Evolutionary conservation across 2,329 filamentous ascomycete genomes (phyloP).

Genomic region (Aspergillus awamori): DNA sequence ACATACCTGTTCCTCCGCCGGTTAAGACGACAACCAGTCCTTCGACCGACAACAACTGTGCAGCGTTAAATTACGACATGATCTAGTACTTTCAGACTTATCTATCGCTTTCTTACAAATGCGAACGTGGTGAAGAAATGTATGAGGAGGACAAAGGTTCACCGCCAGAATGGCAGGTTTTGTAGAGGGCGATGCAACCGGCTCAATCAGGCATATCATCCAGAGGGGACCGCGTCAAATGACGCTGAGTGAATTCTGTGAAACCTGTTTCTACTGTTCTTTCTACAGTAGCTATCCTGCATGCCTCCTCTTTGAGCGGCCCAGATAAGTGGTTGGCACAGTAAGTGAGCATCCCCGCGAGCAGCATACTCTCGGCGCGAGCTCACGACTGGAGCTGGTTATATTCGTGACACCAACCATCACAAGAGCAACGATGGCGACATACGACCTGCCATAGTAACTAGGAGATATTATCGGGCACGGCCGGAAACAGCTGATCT

Average conservation of each 20-base stretch:
- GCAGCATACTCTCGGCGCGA: not conserved
- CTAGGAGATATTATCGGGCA: no score
- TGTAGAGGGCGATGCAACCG: not conserved
- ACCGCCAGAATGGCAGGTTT: not conserved
- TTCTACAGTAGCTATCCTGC: no score
- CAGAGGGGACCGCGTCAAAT: not conserved
- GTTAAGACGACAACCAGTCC: conserved; percentile 58
- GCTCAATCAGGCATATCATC: not conserved
- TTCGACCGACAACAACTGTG: conserved; percentile 54
- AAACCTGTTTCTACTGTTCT: not conserved
- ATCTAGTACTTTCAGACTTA: not conserved
- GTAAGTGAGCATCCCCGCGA: not conserved
- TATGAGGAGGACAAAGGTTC: not conserved
- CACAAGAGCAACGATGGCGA: not conserved
- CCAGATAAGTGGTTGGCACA: not conserved
- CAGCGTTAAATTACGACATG: conserved; percentile 37
- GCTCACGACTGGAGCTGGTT: not conserved
- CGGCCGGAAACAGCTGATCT: not conserved
- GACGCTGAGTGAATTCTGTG: not conserved
- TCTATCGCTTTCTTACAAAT: not conserved
- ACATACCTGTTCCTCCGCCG: conserved; percentile 54
- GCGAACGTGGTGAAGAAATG: not conserved
- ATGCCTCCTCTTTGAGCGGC: not conserved
- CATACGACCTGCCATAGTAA: not conserved
- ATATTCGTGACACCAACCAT: not conserved